Evolutionary conservation across 805 yeast genomes (phyloP), one percentile per base, ranked within the genome.

Genomic region (Candida caryicola): DNA sequence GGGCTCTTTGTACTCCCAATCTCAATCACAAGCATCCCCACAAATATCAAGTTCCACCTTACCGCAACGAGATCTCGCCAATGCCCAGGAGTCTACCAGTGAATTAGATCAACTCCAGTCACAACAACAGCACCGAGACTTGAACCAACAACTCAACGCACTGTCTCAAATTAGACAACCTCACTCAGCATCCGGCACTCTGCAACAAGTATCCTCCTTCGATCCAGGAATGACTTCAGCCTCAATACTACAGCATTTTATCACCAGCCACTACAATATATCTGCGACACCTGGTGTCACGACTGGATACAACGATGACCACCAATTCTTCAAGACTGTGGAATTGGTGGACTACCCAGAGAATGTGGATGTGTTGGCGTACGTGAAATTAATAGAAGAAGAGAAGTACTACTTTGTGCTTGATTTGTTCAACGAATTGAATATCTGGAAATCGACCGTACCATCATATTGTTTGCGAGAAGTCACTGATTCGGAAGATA

Each of bases 381-480:
- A 55, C 27, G 51, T 61, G 9, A 37, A 44, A 13, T 38, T 64
- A 28, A 43, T 65, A n/a, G 64, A 62, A 23, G 41, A 45, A n/a
- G 65, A 66, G 36, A 55, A 55, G 32, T 66, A 62, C 37, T 59
- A 57, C 45, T 65, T 71, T 71, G 31, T 68, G 7, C 47, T 68
- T 15, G 74, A 68, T 46, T 43, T 68, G 18, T 66, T 65, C 40
- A 68, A 68, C 34, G 71, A 62, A n/a, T 40, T 64, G 23, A 42
- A 49, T 30, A 47, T 66, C 12, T 68, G 73, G 73, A 64, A 64
- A 41, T 48, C 57, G 17, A 42, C 60, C 9, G 48, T 68, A 7
- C 73, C 73, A 2, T 45, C 48, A 13, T 62, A 59, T 38, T 62
- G 69, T 42, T 39, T 64, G 13, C 43, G 42, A 17, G 34, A 46